phyloP scores from a whole-genome alignment of 2,329 filamentous ascomycete species.

The Didymella segeticola region DNA sequence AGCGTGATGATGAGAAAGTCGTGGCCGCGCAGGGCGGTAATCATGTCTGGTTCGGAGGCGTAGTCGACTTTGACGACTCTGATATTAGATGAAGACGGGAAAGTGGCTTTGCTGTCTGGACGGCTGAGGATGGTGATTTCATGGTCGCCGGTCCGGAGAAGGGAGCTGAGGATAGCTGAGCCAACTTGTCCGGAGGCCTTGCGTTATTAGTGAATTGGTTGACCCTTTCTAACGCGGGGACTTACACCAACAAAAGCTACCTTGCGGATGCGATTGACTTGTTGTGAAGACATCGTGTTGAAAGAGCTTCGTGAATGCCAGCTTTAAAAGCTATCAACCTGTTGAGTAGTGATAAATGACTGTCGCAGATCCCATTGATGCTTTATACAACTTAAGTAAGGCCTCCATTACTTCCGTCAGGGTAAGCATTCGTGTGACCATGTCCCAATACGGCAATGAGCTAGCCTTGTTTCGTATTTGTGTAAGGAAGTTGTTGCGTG shows the following conservation, averaged over 20 bases:
- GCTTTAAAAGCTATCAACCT: no score
- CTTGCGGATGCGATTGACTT: conserved; percentile 24
- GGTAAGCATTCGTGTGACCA: background rate
- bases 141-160: conserved; percentile 39
- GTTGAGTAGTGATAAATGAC: background rate
- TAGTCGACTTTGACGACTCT: conserved; percentile 48
- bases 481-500: background rate
- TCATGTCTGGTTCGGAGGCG: conserved; percentile 29
- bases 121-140: conserved; percentile 51
- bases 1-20: conserved; percentile 53
- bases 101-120: conserved; percentile 48
- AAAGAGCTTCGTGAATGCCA: background rate
- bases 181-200: conserved; percentile 49
- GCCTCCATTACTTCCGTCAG: background rate
- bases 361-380: no score
- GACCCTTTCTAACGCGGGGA: background rate
- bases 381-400: background rate
- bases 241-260: conserved; percentile 50
- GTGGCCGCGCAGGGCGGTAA: conserved; percentile 46
- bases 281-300: conserved; percentile 1
- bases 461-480: conserved; percentile 6
- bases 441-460: background rate
- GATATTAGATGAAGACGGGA: conserved; percentile 50
- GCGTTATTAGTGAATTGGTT: conserved; percentile 7
- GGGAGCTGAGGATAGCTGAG: conserved; percentile 42